These are phyloP conservation scores for Nevesoporus exiguus DNA, from an alignment of 768 basidiomycete species.

Conservation along the genomic window DNA sequence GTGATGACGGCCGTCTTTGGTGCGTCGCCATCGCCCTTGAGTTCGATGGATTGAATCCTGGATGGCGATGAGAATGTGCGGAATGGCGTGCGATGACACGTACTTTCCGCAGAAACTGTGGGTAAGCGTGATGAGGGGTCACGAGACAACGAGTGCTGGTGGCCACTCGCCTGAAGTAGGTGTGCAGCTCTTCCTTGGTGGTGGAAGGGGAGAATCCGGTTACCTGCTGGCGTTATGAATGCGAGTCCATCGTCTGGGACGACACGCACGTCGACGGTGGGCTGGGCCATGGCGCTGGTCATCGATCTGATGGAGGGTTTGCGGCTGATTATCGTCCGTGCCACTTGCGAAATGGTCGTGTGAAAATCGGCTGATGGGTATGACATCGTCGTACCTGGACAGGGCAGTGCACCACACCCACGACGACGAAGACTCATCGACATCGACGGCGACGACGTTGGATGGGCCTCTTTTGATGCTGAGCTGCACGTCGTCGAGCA, in stretches of 20 bases:
- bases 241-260: neutral
- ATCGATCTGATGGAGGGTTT: neutral
- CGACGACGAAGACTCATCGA: too few relatives aligned
- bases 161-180: slow-evolving; percentile 74
- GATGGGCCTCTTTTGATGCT: too few relatives aligned
- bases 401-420: slow-evolving; percentile 6
- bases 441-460: slow-evolving; percentile 10
- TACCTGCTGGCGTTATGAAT: slow-evolving; percentile 45
- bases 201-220: slow-evolving; percentile 65
- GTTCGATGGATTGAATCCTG: slow-evolving; percentile 68
- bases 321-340: neutral
- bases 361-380: slow-evolving; percentile 1
- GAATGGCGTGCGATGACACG: slow-evolving; percentile 22
- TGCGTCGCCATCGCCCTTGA: slow-evolving; percentile 39
- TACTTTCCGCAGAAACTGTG: slow-evolving; percentile 85
- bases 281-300: slow-evolving; percentile 17
- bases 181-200: slow-evolving; percentile 61
- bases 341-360: slow-evolving; percentile 5
- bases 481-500: slow-evolving; percentile 2
- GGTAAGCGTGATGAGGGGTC: neutral
- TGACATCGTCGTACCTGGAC: slow-evolving; percentile 10
- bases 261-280: slow-evolving; percentile 36
- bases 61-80: neutral
- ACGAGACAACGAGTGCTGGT: neutral
- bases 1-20: slow-evolving; percentile 60